Percentiles rank a stretch among this genome's conserved stretches.
These are phyloP conservation scores for Dimocarpus longan DNA, from an alignment of 345 rosid genomes.

Conservation along the genomic window DNA sequence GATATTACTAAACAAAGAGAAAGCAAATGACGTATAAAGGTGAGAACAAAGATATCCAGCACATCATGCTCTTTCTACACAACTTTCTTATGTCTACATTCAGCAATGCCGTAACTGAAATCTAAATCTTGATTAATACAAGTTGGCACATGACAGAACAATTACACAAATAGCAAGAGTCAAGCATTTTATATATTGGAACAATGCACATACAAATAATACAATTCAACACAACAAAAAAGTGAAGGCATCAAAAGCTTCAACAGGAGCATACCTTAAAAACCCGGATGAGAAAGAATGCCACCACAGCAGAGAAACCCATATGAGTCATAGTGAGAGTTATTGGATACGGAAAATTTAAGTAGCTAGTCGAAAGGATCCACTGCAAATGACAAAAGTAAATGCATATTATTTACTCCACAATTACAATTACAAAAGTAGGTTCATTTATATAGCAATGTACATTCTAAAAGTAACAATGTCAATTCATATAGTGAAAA, in stretches of 20 bases:
- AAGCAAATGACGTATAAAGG: not conserved
- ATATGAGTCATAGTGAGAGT: conserved; percentile 95
- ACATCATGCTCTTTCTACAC: not conserved
- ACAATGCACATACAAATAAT: not conserved
- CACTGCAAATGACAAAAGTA: conserved; percentile 58
- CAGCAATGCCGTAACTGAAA: not conserved
- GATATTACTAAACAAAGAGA: not conserved
- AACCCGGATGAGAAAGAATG: conserved; percentile 84
- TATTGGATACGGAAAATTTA: conserved; percentile 87
- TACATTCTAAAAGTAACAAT: not conserved
- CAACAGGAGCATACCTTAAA: conserved; percentile 62
- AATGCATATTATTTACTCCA: not conserved
- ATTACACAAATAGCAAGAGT: not conserved
- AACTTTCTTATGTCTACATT: not conserved
- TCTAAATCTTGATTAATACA: not conserved
- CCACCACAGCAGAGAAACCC: conserved; percentile 78
- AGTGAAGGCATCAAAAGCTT: not conserved
- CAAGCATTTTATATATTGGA: not conserved
- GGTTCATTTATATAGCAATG: not conserved
- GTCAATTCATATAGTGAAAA: not conserved
- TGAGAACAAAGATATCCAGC: not conserved
- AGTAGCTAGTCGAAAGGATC: conserved; percentile 91
- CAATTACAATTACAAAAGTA: not conserved
- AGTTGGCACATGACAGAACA: not conserved
- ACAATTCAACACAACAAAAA: not conserved